Evolutionary conservation across 2,329 filamentous ascomycete species (phyloP).

Genomic region (Apiospora pterosperma): DNA sequence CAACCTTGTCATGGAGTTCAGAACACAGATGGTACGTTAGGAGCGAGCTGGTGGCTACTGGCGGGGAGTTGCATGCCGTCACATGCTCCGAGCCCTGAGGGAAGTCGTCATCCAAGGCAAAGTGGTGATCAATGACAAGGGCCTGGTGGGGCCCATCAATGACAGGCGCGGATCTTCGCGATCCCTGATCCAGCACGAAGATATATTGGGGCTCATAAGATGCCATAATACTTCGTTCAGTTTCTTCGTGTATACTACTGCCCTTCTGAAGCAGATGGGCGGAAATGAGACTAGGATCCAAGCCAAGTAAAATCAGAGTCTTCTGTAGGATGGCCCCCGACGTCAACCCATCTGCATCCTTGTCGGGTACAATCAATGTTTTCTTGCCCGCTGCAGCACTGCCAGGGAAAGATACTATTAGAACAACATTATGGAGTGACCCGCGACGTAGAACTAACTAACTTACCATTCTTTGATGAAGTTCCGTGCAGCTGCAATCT

Average conservation of each 20-base stretch:
- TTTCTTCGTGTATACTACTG: conserved; percentile 51
- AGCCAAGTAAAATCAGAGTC: conserved; percentile 56
- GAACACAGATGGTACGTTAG: conserved; percentile 63
- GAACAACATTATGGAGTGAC: not conserved
- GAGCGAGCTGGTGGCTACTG: conserved; percentile 61
- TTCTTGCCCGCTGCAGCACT: conserved; percentile 49
- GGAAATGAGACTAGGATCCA: conserved; percentile 48
- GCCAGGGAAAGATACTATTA: conserved; percentile 3
- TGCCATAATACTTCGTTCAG: conserved; percentile 49
- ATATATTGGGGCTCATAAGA: conserved; percentile 50
- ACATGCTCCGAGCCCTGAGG: conserved; percentile 52
- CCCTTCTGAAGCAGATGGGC: conserved; percentile 60
- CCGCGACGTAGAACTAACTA: conserved; percentile 38
- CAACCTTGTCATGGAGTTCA: conserved; percentile 49
- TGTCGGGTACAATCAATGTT: conserved; percentile 63
- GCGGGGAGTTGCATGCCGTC: conserved; percentile 61
- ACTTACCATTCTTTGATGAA: conserved; percentile 59
- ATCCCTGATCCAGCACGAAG: conserved; percentile 65
- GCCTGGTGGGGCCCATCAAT: conserved; percentile 46
- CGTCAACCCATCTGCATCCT: conserved; percentile 65
- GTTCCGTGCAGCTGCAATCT: conserved; percentile 51
- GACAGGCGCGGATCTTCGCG: conserved; percentile 50
- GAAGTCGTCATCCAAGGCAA: conserved; percentile 51
- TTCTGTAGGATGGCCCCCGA: conserved; percentile 61
- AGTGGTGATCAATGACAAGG: conserved; percentile 65